Conservation (phyloP, 306 rosid genomes). For the Crotalaria pallida region DNA sequence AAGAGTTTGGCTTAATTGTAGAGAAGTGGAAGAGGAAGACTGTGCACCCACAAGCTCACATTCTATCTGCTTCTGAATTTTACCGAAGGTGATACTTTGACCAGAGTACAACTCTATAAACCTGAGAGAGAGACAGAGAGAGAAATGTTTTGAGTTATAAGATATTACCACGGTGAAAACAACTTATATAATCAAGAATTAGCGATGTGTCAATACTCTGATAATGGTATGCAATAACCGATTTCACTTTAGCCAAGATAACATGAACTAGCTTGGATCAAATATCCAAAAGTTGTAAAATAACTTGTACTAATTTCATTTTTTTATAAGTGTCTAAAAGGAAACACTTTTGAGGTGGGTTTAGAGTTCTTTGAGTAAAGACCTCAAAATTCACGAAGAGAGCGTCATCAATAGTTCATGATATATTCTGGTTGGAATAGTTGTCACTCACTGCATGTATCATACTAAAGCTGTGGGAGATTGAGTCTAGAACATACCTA, state of each 20-base stretch:
- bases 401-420: neutral
- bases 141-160: neutral
- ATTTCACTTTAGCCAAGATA: neutral
- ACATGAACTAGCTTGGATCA: conserved; percentile 14
- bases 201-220: neutral
- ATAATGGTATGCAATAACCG: neutral
- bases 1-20: conserved; percentile 4
- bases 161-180: conserved; percentile 15
- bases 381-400: conserved; percentile 13
- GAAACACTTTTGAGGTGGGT: neutral
- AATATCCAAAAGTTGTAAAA: conserved; percentile 4
- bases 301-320: neutral
- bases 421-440: neutral
- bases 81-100: conserved; percentile 57
- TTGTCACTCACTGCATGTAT: neutral
- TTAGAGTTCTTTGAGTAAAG: neutral
- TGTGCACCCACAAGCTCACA: conserved; percentile 49
- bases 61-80: conserved; percentile 69
- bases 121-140: conserved; percentile 32
- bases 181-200: neutral
- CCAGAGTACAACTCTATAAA: conserved; percentile 56
- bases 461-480: too few relatives aligned
- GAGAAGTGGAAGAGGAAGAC: conserved; percentile 29
- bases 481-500: conserved; percentile 42
- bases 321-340: neutral